Base-by-base conservation (phyloP, 768 basidiomycete species). In the Amanita fuliginea region DNA sequence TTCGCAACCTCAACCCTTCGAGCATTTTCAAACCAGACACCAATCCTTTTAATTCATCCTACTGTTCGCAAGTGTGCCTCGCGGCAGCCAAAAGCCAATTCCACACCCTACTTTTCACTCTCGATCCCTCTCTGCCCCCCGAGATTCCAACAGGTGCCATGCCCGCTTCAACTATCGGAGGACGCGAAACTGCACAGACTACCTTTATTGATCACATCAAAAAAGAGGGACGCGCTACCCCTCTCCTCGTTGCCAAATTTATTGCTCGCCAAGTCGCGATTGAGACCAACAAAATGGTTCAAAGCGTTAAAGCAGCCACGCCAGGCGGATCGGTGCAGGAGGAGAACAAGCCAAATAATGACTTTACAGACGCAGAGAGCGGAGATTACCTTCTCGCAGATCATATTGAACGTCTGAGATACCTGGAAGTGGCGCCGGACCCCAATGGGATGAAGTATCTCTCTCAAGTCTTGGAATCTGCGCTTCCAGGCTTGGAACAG, bases 321-420 rank as follows among this genome's bases (percentile, higher is more conserved):
- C 51, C 54, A 51, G 37, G 56, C 33, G 47, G 48, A 0, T 51
- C 47, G n/a, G 46, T 47, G 44, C 24, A 51, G 6, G 42, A 33
- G 13, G 19, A n/a, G n/a, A n/a, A 58, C 56, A 34, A 53, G 54
- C 13, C 57, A 21, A 57, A 67, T 39, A 61, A 64, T 19, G 75
- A 74, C 40, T 74, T 67, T 53, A 68, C 71, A 14, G 72, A 73
- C 45, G 66, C 77, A 2, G 76, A 76, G 13, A 61, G 60, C 36
- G 67, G 66, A 1, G 74, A 76, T 13, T 90, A 89, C 60, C 66
- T 71, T 21, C 67, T 90, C 42, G 78, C 75, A 33, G 88, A 92
- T 56, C 86, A 92, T 57, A 63, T 88, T 10, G 89, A 91, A 56
- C 72, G 88, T 22, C 64, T 89, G 56, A 72, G 85, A 47, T 87